These are phyloP conservation scores for Phytophthora meadii DNA, from an alignment of 352 stramenopile species.

Conservation along the genomic window DNA sequence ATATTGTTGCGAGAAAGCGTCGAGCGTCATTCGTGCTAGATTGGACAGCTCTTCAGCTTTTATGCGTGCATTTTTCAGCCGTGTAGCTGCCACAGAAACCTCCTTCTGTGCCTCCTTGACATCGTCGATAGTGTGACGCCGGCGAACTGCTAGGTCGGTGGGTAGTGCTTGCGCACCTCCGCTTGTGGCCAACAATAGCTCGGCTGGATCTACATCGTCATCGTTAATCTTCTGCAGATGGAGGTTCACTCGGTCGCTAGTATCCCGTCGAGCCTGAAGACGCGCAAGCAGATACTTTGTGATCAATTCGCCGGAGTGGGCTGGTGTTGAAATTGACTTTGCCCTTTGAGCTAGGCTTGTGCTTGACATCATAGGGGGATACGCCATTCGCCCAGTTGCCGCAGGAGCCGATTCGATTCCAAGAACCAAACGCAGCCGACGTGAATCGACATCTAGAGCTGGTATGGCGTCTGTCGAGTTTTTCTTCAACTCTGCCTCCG, in stretches of 20 bases:
- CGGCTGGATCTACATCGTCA: conserved; percentile 61
- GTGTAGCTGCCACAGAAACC: conserved; percentile 63
- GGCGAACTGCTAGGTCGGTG: conserved; percentile 62
- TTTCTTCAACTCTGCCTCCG: conserved; percentile 16
- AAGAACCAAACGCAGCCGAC: conserved; percentile 51
- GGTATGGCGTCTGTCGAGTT: conserved; percentile 41
- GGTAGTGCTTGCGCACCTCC: conserved; percentile 31
- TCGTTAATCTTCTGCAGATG: conserved; percentile 77
- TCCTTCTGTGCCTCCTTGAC: conserved; percentile 81
- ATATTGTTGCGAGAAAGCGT: conserved; percentile 57
- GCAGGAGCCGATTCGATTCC: conserved; percentile 32
- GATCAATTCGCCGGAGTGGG: conserved; percentile 47
- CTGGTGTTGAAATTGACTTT: conserved; percentile 15
- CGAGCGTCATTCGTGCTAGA: conserved; percentile 70
- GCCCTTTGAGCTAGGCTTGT: conserved; percentile 11
- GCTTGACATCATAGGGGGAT: conserved; percentile 17
- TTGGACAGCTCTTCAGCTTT: conserved; percentile 81
- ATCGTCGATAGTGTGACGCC: conserved; percentile 84
- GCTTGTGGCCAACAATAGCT: conserved; percentile 39
- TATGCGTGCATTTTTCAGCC: conserved; percentile 77
- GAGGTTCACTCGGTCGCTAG: conserved; percentile 50
- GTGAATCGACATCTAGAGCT: conserved; percentile 66
- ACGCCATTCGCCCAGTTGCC: conserved; percentile 23
- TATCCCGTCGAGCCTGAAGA: conserved; percentile 68
- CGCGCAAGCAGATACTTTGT: conserved; percentile 79